Conservation (phyloP, 345 rosid species). For the Hibiscus tridactylites region DNA sequence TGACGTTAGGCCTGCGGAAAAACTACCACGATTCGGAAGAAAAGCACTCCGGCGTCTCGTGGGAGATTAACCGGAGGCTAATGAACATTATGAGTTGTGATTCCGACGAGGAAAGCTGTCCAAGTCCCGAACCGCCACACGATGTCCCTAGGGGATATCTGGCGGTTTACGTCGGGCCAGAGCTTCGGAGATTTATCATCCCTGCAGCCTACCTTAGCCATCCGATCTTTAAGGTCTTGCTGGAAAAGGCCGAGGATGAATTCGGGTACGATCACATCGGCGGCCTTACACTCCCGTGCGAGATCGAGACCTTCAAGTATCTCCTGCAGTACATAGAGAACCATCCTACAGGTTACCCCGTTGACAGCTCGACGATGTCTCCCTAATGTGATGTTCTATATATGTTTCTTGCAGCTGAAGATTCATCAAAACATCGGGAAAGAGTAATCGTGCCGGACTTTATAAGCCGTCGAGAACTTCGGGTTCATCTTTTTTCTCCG, state of each 20-base stretch:
- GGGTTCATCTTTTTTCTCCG: slow-evolving; percentile 9
- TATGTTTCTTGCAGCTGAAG: slow-evolving; percentile 32
- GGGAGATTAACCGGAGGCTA: slow-evolving; percentile 44
- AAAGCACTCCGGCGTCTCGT: slow-evolving; percentile 30
- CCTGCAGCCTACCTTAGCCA: slow-evolving; percentile 82
- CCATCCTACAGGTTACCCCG: slow-evolving; percentile 35
- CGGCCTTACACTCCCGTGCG: slow-evolving; percentile 89
- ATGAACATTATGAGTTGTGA: slow-evolving; percentile 36
- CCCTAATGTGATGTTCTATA: background rate
- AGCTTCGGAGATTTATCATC: slow-evolving; percentile 84
- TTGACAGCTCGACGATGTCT: slow-evolving; percentile 22
- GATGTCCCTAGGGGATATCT: slow-evolving; percentile 88
- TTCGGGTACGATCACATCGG: slow-evolving; percentile 84
- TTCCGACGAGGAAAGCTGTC: slow-evolving; percentile 79
- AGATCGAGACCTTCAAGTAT: slow-evolving; percentile 92
- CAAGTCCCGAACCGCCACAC: slow-evolving; percentile 58
- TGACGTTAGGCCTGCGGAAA: slow-evolving; percentile 39
- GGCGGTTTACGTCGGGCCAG: slow-evolving; percentile 85
- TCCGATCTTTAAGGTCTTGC: slow-evolving; percentile 65
- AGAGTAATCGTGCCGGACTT: slow-evolving; percentile 1
- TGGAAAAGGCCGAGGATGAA: slow-evolving; percentile 90
- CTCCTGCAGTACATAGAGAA: slow-evolving; percentile 72
- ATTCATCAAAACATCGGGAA: slow-evolving; percentile 19
- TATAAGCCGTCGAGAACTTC: slow-evolving; percentile 15
- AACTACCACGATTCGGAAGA: slow-evolving; percentile 15